Evolutionary conservation across 1,139 yeast genomes (phyloP), one percentile per base, ranked within the genome.

Genomic region (Kodamaea sp.): DNA sequence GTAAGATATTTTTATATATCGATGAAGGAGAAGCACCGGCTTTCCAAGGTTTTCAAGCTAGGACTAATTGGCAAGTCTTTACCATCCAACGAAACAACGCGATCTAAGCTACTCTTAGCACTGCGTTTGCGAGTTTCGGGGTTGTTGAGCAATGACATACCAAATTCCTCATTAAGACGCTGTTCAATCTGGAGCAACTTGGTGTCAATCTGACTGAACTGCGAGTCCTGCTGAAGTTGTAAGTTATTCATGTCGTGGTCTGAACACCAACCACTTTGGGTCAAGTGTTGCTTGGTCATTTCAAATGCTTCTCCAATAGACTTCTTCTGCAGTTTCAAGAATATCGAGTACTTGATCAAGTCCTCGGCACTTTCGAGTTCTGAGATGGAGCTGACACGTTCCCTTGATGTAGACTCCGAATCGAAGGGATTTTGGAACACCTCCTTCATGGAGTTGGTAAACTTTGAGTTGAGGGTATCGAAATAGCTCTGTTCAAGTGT

Each of bases 221-320:
- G 55, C 10, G 60, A 40, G 41, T 63, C 67, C 40, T 60, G 60
- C 41, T 67, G 73, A 13, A 64, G 46, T 43, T 59, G 64, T 33
- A 68, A 54, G 50, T 67, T 69, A 40, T 66, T 60, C 48, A 70
- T 59, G 47, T 70, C 76, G 41, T 67, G 67, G 22, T 50, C 50
- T 2, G 74, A 67, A 44, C 74, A 69, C 76, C 76, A 70, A 2
- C 76, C 76, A 33, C 68, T 61, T 26, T 57, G 59, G 18, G 47
- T 39, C 38, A 70, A 57, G 35, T 66, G 55, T 29, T 55, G 51
- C 34, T 53, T 63, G n/a, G 75, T 63, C 15, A 55, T 47, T 28
- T 57, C 63, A 43, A 59, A 70, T 4, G 70, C 70, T 13, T 63
- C 65, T 26, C 51, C 53, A 15, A 64, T 51, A n/a, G 59, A 50